Evolutionary conservation across 129 eudicot species (phyloP).

Genomic region (Saussurea involucrata): DNA sequence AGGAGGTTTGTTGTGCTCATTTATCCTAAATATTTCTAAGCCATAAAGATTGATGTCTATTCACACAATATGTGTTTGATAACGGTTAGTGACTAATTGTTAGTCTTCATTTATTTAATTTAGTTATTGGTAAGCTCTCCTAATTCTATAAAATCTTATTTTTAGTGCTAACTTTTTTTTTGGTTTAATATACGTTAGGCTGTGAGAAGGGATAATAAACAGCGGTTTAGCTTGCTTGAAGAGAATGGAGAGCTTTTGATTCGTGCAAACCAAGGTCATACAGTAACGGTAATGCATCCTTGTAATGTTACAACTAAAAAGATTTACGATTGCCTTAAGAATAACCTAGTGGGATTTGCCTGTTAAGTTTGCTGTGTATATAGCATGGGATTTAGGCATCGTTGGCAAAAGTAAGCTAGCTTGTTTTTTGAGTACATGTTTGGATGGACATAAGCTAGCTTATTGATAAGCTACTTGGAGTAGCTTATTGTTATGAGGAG

Average conservation of each 20-base stretch:
- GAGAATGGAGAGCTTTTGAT: constrained; percentile 81
- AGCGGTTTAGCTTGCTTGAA: constrained; percentile 86
- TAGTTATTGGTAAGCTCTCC: not conserved
- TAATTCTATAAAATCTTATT: not conserved
- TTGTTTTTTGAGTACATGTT: no score
- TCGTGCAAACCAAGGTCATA: constrained; percentile 98
- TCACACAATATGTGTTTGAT: not conserved
- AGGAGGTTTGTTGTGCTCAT: constrained; percentile 48
- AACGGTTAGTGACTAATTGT: not conserved
- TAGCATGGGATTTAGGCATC: not conserved
- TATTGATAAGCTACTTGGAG: no score
- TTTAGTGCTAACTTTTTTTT: not conserved
- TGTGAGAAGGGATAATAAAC: constrained; percentile 85
- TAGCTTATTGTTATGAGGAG: no score
- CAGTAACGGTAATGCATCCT: constrained; percentile 49
- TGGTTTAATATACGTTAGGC: constrained; percentile 42
- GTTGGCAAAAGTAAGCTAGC: no score
- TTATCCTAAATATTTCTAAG: not conserved
- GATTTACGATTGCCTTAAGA: constrained; percentile 5
- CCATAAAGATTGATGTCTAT: not conserved
- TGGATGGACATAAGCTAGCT: no score
- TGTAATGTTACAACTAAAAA: not conserved
- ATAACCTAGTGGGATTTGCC: not conserved
- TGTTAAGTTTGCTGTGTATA: not conserved
- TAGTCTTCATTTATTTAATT: not conserved